phyloP scores from a whole-genome alignment of 345 rosid species.

The Hibiscus trionum region DNA sequence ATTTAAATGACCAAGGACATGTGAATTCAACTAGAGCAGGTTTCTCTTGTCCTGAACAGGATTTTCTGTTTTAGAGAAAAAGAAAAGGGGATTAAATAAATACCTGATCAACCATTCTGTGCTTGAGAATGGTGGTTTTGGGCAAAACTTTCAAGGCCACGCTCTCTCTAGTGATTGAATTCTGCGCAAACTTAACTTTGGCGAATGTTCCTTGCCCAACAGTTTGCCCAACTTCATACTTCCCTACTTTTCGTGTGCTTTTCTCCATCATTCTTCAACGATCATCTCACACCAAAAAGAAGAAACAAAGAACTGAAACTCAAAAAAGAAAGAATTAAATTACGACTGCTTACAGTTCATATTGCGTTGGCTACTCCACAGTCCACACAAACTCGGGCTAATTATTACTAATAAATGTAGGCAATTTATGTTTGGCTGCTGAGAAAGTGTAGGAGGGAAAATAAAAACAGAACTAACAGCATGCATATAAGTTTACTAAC shows the following conservation, averaged over 20 bases:
- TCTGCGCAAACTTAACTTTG: constrained; percentile 82
- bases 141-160: constrained; percentile 85
- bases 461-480: no score
- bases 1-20: background rate
- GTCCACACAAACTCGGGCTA: no score
- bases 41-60: no score
- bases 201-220: constrained; percentile 94
- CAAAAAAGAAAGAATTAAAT: no score
- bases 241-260: constrained; percentile 51
- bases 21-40: background rate
- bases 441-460: no score
- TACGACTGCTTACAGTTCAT: no score
- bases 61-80: no score
- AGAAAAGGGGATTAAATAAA: no score
- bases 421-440: no score
- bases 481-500: no score
- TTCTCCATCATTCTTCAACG: constrained; percentile 28
- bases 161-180: constrained; percentile 57
- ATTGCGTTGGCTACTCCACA: no score
- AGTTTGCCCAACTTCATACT: constrained; percentile 79
- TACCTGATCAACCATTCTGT: constrained; percentile 92
- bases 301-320: background rate
- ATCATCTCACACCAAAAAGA: constrained; percentile 11
- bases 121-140: constrained; percentile 71
- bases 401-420: no score